Evolutionary conservation across 169 alveolate species (phyloP).

Genomic region (Babesia divergens): DNA sequence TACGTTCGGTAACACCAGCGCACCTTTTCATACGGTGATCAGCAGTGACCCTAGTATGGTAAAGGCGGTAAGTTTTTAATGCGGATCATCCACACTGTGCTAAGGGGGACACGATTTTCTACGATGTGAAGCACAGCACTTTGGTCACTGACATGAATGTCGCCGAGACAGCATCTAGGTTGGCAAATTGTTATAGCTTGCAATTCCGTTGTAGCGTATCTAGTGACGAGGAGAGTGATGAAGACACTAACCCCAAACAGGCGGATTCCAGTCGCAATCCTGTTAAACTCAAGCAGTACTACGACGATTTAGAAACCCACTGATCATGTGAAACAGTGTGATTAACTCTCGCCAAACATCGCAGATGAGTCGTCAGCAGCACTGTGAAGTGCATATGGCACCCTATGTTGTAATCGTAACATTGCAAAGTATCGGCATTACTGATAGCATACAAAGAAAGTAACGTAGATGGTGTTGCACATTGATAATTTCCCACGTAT

Average conservation of each 20-base stretch:
- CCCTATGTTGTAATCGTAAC: too few relatives aligned
- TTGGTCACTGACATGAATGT: constrained; percentile 42
- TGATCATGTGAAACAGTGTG: too few relatives aligned
- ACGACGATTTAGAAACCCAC: constrained; percentile 44
- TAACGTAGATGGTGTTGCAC: too few relatives aligned
- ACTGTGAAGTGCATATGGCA: too few relatives aligned
- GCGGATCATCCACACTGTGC: not conserved
- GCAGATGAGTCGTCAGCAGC: too few relatives aligned
- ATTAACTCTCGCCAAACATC: too few relatives aligned
- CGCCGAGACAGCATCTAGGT: constrained; percentile 30
- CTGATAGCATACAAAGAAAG: too few relatives aligned
- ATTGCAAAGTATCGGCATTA: too few relatives aligned
- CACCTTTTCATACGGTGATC: constrained; percentile 57
- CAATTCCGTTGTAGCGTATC: not conserved
- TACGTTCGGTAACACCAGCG: constrained; percentile 53
- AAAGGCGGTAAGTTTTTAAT: not conserved
- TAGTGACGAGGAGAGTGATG: constrained; percentile 39
- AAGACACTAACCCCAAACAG: constrained; percentile 4
- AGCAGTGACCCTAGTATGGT: constrained; percentile 21
- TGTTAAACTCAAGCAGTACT: constrained; percentile 54
- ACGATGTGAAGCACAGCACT: constrained; percentile 64
- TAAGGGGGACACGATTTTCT: constrained; percentile 47
- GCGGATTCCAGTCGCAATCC: not conserved
- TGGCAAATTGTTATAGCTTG: not conserved
- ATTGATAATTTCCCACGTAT: too few relatives aligned